Base-by-base conservation (phyloP, 1,284 basidiomycete genomes). In the Austroboletus sp. region DNA sequence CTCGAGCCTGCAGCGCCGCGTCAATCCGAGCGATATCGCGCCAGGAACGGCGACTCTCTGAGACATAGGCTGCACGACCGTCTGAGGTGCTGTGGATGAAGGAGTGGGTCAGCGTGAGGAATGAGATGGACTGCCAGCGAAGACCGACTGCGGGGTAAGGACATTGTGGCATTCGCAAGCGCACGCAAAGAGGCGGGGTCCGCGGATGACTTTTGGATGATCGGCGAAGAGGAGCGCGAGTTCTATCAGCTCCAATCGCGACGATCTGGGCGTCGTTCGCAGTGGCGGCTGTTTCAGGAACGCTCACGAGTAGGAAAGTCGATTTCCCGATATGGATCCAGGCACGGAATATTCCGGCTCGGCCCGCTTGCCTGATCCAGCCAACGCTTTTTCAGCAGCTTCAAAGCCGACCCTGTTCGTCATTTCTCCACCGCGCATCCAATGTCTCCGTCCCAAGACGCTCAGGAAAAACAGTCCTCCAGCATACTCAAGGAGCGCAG, bases 401-500 rank as follows among this genome's bases (percentile, higher is more conserved):
- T 23, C 17, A 21, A 36, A 23, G 17, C 23, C 19, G 21, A 12
- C 16, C 7, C 6, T 36, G 5, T 23, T 36, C 21, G 19, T n/a
- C 17, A 13, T 23, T 17, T n/a, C 30, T 13, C 10, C 30, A n/a
- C 10, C n/a, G 30, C 30, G 13, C n/a, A 7, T n/a, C 15, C 30
- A 41, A 75, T 75, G 57, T 68, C 72, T 13, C 60, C 70, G 34
- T 68, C 72, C 13, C 66, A 68, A 10, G 70, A 75, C 26, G 67
- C 69, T 9, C 72, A 72, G 49, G 67, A 60, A 57, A 57, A 61
- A 10, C 52, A 69, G 0, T 65, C 75, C 0, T 62, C 73, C 0
- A 70, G 72, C 11, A 72, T 82, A 12, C 70, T 84, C 46, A 88
- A 86, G 64, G 85, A 89, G 58, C 72, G 86, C 45, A 74, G 85